Percentiles rank a stretch among this genome's conserved stretches.
These are phyloP conservation scores for Umbelopsis ramanniana DNA, from an alignment of 192 early-diverging fungal species.

Conservation along the genomic window DNA sequence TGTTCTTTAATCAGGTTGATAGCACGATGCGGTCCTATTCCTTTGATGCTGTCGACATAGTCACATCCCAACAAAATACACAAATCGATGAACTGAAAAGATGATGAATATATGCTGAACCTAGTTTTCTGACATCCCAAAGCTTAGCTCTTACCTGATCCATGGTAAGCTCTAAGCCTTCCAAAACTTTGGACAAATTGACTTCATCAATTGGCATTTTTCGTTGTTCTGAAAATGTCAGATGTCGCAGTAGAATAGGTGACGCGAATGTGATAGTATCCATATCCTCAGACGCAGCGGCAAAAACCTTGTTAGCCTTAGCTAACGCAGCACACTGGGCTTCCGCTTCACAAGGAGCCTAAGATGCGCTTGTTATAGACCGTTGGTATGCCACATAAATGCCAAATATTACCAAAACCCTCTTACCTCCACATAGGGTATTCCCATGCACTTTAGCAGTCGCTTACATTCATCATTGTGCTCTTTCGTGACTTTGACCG, in stretches of 20 bases:
- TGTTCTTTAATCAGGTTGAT: conserved; percentile 86
- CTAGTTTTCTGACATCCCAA: background rate
- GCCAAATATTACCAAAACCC: background rate
- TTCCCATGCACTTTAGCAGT: conserved; percentile 89
- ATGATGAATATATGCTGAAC: background rate
- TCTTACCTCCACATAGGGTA: conserved; percentile 83
- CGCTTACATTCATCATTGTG: conserved; percentile 93
- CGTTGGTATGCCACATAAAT: no score
- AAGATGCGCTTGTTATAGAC: background rate
- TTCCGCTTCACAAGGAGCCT: conserved; percentile 97
- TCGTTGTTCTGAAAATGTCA: conserved; percentile 89
- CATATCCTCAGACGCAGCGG: conserved; percentile 98
- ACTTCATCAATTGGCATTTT: conserved; percentile 94
- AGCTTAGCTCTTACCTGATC: conserved; percentile 55
- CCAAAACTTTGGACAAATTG: conserved; percentile 77
- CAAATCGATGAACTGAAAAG: conserved; percentile 88
- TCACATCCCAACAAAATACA: conserved; percentile 98
- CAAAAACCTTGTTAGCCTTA: conserved; percentile 89
- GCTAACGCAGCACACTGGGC: conserved; percentile 95
- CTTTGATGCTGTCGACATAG: conserved; percentile 94
- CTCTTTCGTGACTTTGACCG: conserved; percentile 91
- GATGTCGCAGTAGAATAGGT: conserved; percentile 87
- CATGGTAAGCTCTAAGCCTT: conserved; percentile 76
- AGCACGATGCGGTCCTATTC: conserved; percentile 89
- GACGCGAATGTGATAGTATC: conserved; percentile 95